phyloP scores from a whole-genome alignment of 805 yeast species.

The Wickerhamomyces kurtzmanii region DNA sequence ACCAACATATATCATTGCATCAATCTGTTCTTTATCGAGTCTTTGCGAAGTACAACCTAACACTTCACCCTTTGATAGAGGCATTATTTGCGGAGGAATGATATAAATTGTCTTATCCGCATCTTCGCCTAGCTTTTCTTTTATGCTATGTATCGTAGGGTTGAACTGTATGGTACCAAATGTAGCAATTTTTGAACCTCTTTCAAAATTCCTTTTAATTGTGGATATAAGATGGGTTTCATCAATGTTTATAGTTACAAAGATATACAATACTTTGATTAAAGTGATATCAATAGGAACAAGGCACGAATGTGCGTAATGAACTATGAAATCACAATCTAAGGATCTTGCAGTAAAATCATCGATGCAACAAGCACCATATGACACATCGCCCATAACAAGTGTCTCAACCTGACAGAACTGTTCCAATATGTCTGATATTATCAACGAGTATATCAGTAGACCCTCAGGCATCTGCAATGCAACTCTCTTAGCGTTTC shows the following conservation, averaged over 20 bases:
- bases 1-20: constrained; percentile 86
- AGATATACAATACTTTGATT: constrained; percentile 88
- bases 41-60: constrained; percentile 92
- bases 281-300: constrained; percentile 91
- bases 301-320: constrained; percentile 94
- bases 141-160: constrained; percentile 79
- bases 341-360: constrained; percentile 90
- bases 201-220: constrained; percentile 53
- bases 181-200: constrained; percentile 63
- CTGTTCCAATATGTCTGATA: constrained; percentile 89
- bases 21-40: constrained; percentile 49
- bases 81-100: constrained; percentile 85
- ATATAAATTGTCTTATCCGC: constrained; percentile 40
- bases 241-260: constrained; percentile 88
- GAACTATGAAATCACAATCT: constrained; percentile 91
- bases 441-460: constrained; percentile 74
- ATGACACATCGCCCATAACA: constrained; percentile 98
- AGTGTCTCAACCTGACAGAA: constrained; percentile 81
- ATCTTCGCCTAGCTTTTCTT: constrained; percentile 45
- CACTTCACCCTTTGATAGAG: constrained; percentile 92
- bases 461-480: constrained; percentile 97
- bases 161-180: constrained; percentile 97
- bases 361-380: constrained; percentile 98
- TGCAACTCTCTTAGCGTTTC: constrained; percentile 74
- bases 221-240: constrained; percentile 76